Evolutionary conservation across 139 green algal species (phyloP).

Genomic region (Edaphochlamys debaryana): DNA sequence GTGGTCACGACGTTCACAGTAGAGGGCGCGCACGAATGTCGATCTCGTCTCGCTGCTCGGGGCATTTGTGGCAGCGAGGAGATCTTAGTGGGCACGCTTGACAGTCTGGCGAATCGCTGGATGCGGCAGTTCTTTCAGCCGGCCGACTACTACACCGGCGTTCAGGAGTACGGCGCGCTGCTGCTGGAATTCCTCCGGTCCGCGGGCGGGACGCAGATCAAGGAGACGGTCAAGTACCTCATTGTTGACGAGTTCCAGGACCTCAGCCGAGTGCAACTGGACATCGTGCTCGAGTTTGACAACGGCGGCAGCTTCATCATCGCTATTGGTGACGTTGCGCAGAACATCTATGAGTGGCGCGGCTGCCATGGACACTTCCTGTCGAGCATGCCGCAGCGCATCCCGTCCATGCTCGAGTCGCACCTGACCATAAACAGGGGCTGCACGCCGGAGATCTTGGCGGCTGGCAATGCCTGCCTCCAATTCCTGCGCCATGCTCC

Average conservation of each 20-base stretch:
- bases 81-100: neutral
- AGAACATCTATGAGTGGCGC: too few relatives aligned
- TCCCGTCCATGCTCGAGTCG: too few relatives aligned
- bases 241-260: neutral
- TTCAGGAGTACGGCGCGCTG: neutral
- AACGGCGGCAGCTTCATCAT: neutral
- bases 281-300: neutral
- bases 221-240: neutral
- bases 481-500: neutral
- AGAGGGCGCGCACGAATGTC: neutral
- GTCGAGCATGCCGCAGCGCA: too few relatives aligned
- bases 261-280: neutral
- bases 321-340: neutral
- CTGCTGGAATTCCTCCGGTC: neutral
- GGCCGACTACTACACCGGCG: neutral
- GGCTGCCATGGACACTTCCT: too few relatives aligned
- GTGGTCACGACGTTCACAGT: neutral
- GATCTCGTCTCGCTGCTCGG: neutral
- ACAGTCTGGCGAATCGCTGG: neutral
- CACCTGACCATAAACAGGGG: too few relatives aligned
- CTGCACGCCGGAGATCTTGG: too few relatives aligned
- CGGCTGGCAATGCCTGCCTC: neutral
- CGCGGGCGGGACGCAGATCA: neutral
- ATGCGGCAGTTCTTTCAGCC: neutral
- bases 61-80: neutral